Evolutionary conservation across 257 asterid genomes (phyloP).

Genomic region (Voacanga thouarsii): DNA sequence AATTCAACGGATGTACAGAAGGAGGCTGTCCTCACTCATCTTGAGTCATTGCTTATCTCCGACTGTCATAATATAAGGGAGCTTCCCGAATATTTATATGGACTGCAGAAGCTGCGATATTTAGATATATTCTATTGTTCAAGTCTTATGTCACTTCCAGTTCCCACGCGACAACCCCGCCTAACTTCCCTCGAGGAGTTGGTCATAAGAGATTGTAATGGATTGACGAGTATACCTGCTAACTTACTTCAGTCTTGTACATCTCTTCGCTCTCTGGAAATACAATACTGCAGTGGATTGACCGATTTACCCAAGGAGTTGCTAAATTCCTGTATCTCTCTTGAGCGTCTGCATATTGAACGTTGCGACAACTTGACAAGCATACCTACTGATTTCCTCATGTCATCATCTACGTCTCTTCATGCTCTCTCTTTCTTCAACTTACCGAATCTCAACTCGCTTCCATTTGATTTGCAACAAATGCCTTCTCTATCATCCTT

Average conservation of each 20-base stretch:
- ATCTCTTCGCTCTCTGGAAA: neutral
- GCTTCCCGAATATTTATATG: neutral
- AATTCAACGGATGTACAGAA: neutral
- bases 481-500: no score
- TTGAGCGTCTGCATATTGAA: neutral
- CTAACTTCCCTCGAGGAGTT: constrained; percentile 7
- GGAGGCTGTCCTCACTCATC: neutral
- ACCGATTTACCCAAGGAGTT: neutral
- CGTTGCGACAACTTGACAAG: constrained; percentile 9
- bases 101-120: neutral
- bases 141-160: neutral
- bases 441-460: no score
- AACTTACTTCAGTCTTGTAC: constrained; percentile 3
- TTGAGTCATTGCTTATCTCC: neutral
- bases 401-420: no score
- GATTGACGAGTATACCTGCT: neutral
- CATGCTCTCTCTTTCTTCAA: no score
- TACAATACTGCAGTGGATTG: constrained; percentile 9
- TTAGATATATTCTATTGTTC: neutral
- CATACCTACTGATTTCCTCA: neutral
- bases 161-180: neutral
- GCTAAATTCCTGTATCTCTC: neutral
- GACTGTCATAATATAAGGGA: neutral
- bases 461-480: no score
- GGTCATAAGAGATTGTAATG: neutral